These are phyloP conservation scores for Ceriops zippeliana DNA, from an alignment of 345 rosid species.

Conservation along the genomic window DNA sequence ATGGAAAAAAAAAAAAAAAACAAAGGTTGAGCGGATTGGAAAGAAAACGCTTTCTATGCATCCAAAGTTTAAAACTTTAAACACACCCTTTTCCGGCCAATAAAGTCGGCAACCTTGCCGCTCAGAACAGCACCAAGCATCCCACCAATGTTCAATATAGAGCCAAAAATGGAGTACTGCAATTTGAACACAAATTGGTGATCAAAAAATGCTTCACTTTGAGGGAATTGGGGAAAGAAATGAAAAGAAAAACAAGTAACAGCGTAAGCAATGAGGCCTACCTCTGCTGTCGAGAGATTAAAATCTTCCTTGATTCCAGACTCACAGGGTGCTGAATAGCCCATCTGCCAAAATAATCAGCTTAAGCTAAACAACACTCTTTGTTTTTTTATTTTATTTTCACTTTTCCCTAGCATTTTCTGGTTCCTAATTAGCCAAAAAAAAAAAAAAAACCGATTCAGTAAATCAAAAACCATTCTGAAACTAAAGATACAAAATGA, in stretches of 20 bases:
- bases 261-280: neutral
- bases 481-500: no score
- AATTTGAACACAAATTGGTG: no score
- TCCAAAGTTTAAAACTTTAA: neutral
- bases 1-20: conserved; percentile 5
- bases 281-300: conserved; percentile 36
- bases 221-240: no score
- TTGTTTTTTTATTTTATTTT: neutral
- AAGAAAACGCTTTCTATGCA: neutral
- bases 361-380: neutral
- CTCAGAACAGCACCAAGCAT: conserved; percentile 86
- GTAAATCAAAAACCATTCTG: no score
- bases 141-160: conserved; percentile 76
- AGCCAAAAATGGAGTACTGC: conserved; percentile 88
- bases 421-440: neutral
- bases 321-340: conserved; percentile 48
- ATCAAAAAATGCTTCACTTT: no score
- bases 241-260: no score
- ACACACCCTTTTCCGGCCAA: conserved; percentile 81
- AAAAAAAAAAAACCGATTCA: no score
- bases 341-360: conserved; percentile 27
- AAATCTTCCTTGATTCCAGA: conserved; percentile 45
- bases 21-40: neutral
- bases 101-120: conserved; percentile 59
- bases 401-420: neutral